These are phyloP conservation scores for Colletotrichum gloeosporioides DNA, from an alignment of 2,329 filamentous ascomycete genomes.

Conservation along the genomic window DNA sequence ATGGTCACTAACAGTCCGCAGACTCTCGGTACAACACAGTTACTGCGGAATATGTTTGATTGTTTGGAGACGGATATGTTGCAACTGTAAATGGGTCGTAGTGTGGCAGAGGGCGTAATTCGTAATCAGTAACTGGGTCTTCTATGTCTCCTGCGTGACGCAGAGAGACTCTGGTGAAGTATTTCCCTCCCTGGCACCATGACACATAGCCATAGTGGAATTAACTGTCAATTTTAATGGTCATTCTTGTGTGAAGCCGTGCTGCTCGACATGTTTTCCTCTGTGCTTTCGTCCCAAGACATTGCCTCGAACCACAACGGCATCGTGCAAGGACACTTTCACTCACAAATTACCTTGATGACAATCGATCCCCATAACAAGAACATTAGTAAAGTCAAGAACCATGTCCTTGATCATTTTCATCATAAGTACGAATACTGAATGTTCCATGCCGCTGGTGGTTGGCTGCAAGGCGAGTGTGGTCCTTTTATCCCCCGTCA, in stretches of 20 bases:
- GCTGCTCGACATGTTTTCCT: neutral
- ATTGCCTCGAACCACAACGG: neutral
- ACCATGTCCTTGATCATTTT: neutral
- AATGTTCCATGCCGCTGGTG: neutral
- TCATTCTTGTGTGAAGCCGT: neutral
- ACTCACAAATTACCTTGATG: neutral
- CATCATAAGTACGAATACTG: neutral
- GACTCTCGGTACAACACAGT: conserved; percentile 45
- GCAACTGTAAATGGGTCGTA: neutral
- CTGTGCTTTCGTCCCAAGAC: neutral
- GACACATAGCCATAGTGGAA: neutral
- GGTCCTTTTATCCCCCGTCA: neutral
- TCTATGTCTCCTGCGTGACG: rapidly evolving
- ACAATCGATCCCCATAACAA: neutral
- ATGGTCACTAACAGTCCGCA: conserved; percentile 27
- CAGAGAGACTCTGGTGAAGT: neutral
- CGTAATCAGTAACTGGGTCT: neutral
- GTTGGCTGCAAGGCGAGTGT: neutral
- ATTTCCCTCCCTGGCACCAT: neutral
- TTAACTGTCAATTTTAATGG: neutral
- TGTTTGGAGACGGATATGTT: neutral
- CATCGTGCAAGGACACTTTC: rapidly evolving
- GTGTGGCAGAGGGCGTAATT: neutral
- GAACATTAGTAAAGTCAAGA: neutral
- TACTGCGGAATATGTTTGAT: conserved; percentile 46